Evolutionary conservation across 495 filamentous ascomycete species (phyloP).

Genomic region (Talaromyces trachyspermus): DNA sequence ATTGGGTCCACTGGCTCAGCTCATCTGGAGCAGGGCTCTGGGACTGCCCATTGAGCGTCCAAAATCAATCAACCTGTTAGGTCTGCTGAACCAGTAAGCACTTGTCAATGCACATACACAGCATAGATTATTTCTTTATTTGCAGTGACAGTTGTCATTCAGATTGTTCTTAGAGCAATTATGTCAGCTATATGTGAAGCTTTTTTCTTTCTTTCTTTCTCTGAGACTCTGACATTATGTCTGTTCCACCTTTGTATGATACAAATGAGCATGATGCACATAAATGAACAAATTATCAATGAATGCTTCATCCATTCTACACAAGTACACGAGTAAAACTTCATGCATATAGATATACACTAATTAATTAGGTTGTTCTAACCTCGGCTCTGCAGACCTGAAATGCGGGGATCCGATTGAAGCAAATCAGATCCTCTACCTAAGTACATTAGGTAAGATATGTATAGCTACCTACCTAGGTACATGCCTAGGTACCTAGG

Average conservation of each 20-base stretch:
- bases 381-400: no score
- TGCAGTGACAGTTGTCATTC: no score
- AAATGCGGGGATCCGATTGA: no score
- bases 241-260: neutral
- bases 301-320: neutral
- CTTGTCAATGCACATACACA: neutral
- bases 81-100: slow-evolving; percentile 34
- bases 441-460: no score
- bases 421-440: no score
- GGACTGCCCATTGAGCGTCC: slow-evolving; percentile 96
- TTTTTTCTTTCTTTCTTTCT: neutral
- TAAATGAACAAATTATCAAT: neutral
- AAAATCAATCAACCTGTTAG: slow-evolving; percentile 90
- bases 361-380: no score
- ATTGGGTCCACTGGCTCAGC: slow-evolving; percentile 82
- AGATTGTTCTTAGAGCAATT: no score
- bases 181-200: no score
- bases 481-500: no score
- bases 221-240: neutral
- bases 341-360: neutral
- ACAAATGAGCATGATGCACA: neutral
- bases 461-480: no score
- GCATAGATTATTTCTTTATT: no score
- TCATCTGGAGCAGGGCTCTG: slow-evolving; percentile 93
- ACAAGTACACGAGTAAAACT: neutral